phyloP scores from a whole-genome alignment of 768 basidiomycete genomes.

The Tubosaeta brunneosetosa region DNA sequence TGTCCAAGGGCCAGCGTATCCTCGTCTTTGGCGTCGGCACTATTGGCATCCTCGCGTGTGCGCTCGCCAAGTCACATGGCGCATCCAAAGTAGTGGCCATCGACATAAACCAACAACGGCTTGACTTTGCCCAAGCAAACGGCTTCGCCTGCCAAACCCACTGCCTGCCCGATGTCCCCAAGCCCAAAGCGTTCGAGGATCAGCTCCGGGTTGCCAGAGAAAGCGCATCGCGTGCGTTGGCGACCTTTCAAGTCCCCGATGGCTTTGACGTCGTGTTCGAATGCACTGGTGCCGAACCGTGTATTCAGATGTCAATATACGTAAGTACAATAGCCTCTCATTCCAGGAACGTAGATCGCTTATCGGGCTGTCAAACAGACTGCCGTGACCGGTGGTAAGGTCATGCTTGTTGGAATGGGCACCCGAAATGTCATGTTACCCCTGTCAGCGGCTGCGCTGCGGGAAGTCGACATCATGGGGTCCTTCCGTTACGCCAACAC shows the following conservation, averaged over 20 bases:
- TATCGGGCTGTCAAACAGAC: slow-evolving; percentile 43
- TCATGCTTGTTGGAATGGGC: slow-evolving; percentile 96
- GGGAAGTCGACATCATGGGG: slow-evolving; percentile 91
- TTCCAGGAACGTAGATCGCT: slow-evolving; percentile 8
- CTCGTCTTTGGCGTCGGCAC: slow-evolving; percentile 92
- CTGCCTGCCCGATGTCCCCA: slow-evolving; percentile 52
- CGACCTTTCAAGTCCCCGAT: slow-evolving; percentile 54
- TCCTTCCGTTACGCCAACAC: slow-evolving; percentile 91
- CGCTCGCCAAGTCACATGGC: slow-evolving; percentile 68
- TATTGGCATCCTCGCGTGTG: slow-evolving; percentile 86
- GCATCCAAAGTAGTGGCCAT: slow-evolving; percentile 69
- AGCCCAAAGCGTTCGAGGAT: slow-evolving; percentile 51
- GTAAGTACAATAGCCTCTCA: slow-evolving; percentile 46
- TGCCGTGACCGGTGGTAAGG: slow-evolving; percentile 80
- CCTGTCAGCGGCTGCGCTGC: slow-evolving; percentile 73
- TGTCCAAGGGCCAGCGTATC: slow-evolving; percentile 56
- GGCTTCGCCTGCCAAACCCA: slow-evolving; percentile 76
- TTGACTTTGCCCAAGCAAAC: slow-evolving; percentile 70
- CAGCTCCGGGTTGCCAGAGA: slow-evolving; percentile 59
- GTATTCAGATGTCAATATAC: slow-evolving; percentile 87
- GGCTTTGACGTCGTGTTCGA: slow-evolving; percentile 95
- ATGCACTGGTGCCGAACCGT: slow-evolving; percentile 90
- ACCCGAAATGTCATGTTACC: slow-evolving; percentile 77
- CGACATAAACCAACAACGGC: slow-evolving; percentile 81
- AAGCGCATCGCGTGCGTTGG: slow-evolving; percentile 46